Conservation (phyloP, 331 rosid species). For the Telfairia occidentalis region DNA sequence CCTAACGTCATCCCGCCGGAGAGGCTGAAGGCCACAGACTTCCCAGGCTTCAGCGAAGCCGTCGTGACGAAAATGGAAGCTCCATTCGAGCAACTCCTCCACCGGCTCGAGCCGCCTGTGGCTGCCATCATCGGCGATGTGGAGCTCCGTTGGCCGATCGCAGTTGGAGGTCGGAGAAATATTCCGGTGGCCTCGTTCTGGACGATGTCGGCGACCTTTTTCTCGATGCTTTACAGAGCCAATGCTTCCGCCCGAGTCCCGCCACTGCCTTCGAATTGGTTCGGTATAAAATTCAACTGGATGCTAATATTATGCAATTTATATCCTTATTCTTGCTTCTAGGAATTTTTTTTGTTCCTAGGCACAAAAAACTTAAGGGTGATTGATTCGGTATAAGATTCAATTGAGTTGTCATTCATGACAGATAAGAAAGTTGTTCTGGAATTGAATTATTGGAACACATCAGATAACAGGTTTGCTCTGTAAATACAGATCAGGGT, state of each 20-base stretch:
- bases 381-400: too few species aligned
- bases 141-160: conserved; percentile 31
- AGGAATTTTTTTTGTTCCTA: background rate
- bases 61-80: conserved; percentile 42
- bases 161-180: conserved; percentile 30
- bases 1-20: conserved; percentile 32
- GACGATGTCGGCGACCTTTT: conserved; percentile 46
- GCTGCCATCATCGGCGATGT: conserved; percentile 24
- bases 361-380: too few species aligned
- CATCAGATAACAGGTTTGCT: background rate
- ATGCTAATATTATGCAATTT: background rate
- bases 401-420: background rate
- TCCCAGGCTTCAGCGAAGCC: conserved; percentile 30
- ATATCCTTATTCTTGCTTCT: background rate
- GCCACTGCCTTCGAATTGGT: background rate
- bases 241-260: conserved; percentile 9
- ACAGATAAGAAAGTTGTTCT: background rate
- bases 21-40: conserved; percentile 21
- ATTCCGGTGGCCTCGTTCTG: conserved; percentile 34
- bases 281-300: conserved; percentile 16
- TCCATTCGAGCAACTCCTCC: conserved; percentile 35
- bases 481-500: conserved; percentile 6
- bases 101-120: conserved; percentile 26
- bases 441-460: background rate
- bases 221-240: conserved; percentile 27